phyloP scores from a whole-genome alignment of 139 green algal genomes.

The Closterium sp. region DNA sequence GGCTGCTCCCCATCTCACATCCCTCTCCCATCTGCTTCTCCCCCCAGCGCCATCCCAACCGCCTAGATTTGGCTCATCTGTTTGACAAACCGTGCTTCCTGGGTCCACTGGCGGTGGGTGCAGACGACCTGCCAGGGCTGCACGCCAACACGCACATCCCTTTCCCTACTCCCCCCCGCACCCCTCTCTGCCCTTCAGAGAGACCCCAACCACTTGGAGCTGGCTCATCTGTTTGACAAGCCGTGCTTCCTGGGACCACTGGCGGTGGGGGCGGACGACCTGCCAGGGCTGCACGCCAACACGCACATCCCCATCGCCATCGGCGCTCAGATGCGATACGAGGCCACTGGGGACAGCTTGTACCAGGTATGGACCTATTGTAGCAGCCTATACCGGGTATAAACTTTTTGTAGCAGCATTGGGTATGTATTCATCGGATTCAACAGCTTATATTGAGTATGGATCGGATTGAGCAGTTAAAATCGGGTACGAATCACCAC shows the following conservation, averaged over 20 bases:
- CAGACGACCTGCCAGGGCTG: too few species aligned
- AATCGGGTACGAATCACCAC: too few species aligned
- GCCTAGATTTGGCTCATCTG: too few species aligned
- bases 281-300: constrained; percentile 39
- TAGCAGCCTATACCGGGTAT: too few species aligned
- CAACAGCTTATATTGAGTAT: constrained; percentile 29
- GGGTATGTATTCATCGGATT: too few species aligned
- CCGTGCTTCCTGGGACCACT: constrained; percentile 48
- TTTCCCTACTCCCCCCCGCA: too few species aligned
- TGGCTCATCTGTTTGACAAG: constrained; percentile 52
- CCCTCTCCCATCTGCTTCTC: too few species aligned
- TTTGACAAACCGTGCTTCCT: constrained; percentile 1
- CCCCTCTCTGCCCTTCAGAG: background rate
- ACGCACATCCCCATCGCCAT: constrained; percentile 49
- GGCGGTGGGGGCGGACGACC: constrained; percentile 23
- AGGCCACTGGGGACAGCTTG: constrained; percentile 27
- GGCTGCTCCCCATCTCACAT: too few species aligned
- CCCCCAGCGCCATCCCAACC: too few species aligned
- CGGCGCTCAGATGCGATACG: constrained; percentile 46
- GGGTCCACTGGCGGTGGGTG: too few species aligned
- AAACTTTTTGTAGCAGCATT: too few species aligned
- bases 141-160: too few species aligned
- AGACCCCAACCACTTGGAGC: background rate
- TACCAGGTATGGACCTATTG: constrained; percentile 22
- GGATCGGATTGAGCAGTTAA: background rate